Evolutionary conservation across 2,329 filamentous ascomycete species (phyloP), one percentile per base, ranked within the genome.

Genomic region (Neonectria hederae): DNA sequence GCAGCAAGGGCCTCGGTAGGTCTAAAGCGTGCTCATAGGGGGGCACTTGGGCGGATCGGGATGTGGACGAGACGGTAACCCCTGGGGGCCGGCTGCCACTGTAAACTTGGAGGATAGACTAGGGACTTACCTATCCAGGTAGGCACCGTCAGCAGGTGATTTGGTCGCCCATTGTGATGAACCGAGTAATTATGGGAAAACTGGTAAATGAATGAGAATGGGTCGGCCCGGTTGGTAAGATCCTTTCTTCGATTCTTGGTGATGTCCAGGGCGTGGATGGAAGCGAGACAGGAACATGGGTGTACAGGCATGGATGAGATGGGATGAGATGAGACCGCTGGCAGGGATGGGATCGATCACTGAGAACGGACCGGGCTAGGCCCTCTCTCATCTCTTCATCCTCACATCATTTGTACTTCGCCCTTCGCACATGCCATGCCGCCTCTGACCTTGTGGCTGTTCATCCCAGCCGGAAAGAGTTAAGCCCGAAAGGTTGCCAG

Each of bases 1-100:
- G 69, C 69, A 73, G 68, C 53, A 53, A 63, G 59, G 59, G 59
- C 59, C 63, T 22, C 45, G 59, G n/a, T 48, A 61, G 53, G 52
- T 30, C 54, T 30, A 58, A 54, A 40, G 54, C 60, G 49, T 58
- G 22, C 26, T 30, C 28, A 30, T 30, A 30, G 28, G 40, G 54
- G 49, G 54, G 54, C 48, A 54, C 60, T 40, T n/a, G 24, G 35
- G 60, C 54, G 60, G 60, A 58, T 58, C 60, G 30, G 60, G 60
- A 35, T 35, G 42, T 26, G 54, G 54, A 53, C 22, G 8, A 46
- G 30, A 32, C 38, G 43, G 52, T 35, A 28, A 38, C 28, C 19
- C 9, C 22, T 11, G 30, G 28, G 17, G n/a, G 19, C 42, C 30
- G 17, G 24, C 26, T 45, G 6, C 10, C 24, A 30, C 38, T n/a